phyloP scores from a whole-genome alignment of 2,329 filamentous ascomycete species.

The Phialophora chinensis region DNA sequence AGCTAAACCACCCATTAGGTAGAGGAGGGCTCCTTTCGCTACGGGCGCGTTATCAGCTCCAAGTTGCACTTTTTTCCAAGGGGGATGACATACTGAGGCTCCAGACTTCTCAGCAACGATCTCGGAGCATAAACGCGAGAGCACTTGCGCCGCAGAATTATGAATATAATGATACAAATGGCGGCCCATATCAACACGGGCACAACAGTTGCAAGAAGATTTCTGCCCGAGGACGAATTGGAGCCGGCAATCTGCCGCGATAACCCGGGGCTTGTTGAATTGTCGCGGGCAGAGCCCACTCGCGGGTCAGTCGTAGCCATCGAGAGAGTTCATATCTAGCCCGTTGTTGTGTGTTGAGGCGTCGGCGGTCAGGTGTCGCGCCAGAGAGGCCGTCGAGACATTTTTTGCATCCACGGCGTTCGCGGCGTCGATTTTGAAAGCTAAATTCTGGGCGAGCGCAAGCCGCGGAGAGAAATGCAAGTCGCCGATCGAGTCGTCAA shows the following conservation, averaged over 20 bases:
- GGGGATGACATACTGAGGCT: slow-evolving; percentile 53
- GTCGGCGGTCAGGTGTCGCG: not conserved
- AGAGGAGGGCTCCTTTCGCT: slow-evolving; percentile 44
- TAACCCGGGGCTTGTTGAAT: slow-evolving; percentile 49
- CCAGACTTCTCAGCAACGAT: slow-evolving; percentile 57
- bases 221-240: slow-evolving; percentile 51
- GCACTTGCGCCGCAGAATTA: slow-evolving; percentile 56
- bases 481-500: not conserved
- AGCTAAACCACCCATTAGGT: slow-evolving; percentile 46
- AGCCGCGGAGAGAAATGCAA: not conserved
- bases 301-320: slow-evolving; percentile 46
- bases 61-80: not conserved
- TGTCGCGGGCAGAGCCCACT: slow-evolving; percentile 54
- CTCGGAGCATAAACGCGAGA: slow-evolving; percentile 64
- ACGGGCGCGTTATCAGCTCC: not conserved
- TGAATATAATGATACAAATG: slow-evolving; percentile 60
- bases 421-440: not conserved
- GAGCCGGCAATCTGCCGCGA: slow-evolving; percentile 45
- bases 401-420: not conserved
- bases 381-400: not conserved
- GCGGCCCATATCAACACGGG: slow-evolving; percentile 59
- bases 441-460: not conserved
- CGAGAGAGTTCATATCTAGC: slow-evolving; percentile 5
- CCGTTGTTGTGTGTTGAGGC: not conserved
- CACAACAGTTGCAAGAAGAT: slow-evolving; percentile 59